phyloP scores from a whole-genome alignment of 2,329 filamentous ascomycete species.

The Neofusicoccum ribis region DNA sequence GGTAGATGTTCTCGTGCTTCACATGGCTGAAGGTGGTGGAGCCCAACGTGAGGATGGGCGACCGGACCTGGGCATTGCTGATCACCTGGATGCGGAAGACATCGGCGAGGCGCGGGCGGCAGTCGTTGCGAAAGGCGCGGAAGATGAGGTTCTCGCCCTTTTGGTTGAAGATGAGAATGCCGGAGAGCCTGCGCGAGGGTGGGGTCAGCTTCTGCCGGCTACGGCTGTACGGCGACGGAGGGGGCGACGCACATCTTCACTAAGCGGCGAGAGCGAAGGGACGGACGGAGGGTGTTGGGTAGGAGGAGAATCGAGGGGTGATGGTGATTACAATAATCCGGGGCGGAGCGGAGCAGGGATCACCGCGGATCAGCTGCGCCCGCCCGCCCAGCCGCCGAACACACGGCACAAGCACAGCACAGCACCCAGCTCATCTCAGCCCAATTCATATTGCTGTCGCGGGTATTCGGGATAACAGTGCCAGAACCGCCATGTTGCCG shows the following conservation, averaged over 20 bases:
- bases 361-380: constrained; percentile 3
- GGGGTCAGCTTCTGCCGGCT: neutral
- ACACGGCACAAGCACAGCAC: neutral
- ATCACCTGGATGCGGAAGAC: constrained; percentile 99
- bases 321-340: constrained; percentile 15
- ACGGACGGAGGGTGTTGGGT: neutral
- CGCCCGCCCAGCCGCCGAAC: neutral
- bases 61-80: constrained; percentile 95
- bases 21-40: constrained; percentile 99
- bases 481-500: constrained; percentile 18
- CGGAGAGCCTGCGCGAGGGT: constrained; percentile 73
- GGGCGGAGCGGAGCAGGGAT: constrained; percentile 20
- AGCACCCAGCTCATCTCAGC: neutral
- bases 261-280: neutral
- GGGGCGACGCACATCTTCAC: constrained; percentile 18
- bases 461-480: constrained; percentile 16
- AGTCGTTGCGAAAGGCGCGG: constrained; percentile 97
- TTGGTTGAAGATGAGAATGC: constrained; percentile 97
- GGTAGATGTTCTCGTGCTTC: constrained; percentile 98
- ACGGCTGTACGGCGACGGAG: constrained; percentile 1
- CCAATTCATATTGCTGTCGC: neutral
- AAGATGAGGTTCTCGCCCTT: constrained; percentile 99
- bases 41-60: constrained; percentile 93
- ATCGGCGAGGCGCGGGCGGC: constrained; percentile 92
- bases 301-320: constrained; percentile 18